A percentile compares a stretch with the other conserved stretches of the same genome.
phyloP scores from a whole-genome alignment of 164 flowering plant species.

The Protea cynaroides region DNA sequence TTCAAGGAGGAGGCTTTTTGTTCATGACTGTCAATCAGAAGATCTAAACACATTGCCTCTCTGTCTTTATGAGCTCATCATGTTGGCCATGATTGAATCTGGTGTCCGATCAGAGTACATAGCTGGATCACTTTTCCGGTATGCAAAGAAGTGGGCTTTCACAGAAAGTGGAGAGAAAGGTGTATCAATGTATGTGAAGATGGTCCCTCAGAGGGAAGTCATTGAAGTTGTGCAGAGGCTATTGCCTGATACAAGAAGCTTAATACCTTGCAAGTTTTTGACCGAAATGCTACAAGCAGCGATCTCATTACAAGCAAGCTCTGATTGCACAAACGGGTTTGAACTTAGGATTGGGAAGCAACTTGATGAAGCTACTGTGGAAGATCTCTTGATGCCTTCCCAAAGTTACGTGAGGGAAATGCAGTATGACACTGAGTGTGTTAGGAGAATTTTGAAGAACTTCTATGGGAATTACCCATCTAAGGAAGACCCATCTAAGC shows the following conservation, averaged over 20 bases:
- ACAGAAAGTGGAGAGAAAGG: not conserved
- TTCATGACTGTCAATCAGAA: conserved; percentile 34
- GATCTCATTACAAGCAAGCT: conserved; percentile 31
- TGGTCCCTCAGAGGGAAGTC: conserved; percentile 29
- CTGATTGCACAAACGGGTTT: conserved; percentile 38
- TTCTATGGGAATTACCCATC: conserved; percentile 34
- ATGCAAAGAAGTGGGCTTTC: conserved; percentile 33
- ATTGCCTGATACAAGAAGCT: conserved; percentile 42
- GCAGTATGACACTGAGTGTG: conserved; percentile 50
- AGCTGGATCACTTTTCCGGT: conserved; percentile 43
- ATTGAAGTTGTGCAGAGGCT: conserved; percentile 64
- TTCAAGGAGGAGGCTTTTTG: conserved; percentile 28
- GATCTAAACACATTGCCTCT: conserved; percentile 43
- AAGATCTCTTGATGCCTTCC: conserved; percentile 51
- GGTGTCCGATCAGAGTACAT: conserved; percentile 35
- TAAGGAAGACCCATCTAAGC: conserved; percentile 18
- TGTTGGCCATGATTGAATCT: conserved; percentile 30
- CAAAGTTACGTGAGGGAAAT: conserved; percentile 40
- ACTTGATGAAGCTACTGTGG: conserved; percentile 41
- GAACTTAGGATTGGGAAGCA: conserved; percentile 62
- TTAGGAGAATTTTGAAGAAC: conserved; percentile 35
- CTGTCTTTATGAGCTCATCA: conserved; percentile 38
- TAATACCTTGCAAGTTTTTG: conserved; percentile 42
- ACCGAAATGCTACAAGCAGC: conserved; percentile 55
- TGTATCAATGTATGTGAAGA: conserved; percentile 2